A percentile compares a stretch with the other conserved stretches of the same genome.
Conservation (phyloP, 2,329 filamentous ascomycete species). For the Paecilomyces formosus region DNA sequence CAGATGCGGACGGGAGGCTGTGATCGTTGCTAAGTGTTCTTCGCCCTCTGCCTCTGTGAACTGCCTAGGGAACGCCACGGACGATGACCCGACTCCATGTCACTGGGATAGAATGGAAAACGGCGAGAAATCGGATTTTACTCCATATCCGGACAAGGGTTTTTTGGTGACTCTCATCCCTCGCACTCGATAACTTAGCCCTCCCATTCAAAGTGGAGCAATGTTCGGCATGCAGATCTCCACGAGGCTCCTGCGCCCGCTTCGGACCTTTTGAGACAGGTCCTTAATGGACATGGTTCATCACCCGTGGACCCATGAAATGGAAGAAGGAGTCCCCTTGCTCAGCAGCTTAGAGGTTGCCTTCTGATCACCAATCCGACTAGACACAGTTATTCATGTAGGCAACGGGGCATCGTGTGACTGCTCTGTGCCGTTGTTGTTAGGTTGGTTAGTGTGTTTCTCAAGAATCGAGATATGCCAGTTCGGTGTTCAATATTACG, state of each 20-base stretch:
- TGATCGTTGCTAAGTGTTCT: background rate
- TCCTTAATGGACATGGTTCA: background rate
- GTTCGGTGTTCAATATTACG: slow-evolving; percentile 5
- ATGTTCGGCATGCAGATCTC: background rate
- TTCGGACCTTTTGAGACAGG: background rate
- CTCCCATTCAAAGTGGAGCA: background rate
- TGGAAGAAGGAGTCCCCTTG: background rate
- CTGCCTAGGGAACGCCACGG: background rate
- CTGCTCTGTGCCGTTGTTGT: slow-evolving; percentile 3
- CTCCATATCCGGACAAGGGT: background rate
- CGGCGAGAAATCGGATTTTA: slow-evolving; percentile 3
- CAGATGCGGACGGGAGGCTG: background rate
- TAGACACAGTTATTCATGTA: slow-evolving; percentile 4
- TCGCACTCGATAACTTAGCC: background rate
- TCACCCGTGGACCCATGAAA: background rate
- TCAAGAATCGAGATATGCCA: slow-evolving; percentile 3
- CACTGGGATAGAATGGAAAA: slow-evolving; percentile 2
- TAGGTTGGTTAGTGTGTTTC: slow-evolving; percentile 3
- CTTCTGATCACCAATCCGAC: slow-evolving; percentile 1
- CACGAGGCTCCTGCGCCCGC: background rate
- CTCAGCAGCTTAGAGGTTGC: slow-evolving; percentile 4
- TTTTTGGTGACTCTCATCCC: background rate
- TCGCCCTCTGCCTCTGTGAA: background rate
- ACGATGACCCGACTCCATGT: slow-evolving; percentile 1
- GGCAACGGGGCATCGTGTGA: slow-evolving; percentile 2